These are phyloP conservation scores for Colletotrichum plurivorum DNA, from an alignment of 2,329 filamentous ascomycete species.

Conservation along the genomic window DNA sequence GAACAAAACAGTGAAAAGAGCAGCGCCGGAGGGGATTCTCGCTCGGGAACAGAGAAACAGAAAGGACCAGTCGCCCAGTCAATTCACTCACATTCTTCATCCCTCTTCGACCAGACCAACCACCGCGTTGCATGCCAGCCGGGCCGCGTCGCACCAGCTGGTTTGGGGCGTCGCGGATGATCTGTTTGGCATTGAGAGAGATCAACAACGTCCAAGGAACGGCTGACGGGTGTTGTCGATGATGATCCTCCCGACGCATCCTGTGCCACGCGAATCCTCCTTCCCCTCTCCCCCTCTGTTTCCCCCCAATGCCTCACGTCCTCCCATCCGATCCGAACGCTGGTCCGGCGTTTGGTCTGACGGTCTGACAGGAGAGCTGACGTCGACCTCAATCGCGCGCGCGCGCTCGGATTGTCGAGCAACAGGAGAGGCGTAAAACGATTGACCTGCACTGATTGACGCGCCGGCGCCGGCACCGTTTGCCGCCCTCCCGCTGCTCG, in stretches of 20 bases:
- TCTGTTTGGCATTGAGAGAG: constrained; percentile 9
- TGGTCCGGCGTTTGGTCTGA: background rate
- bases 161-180: background rate
- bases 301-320: too few relatives aligned
- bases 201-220: constrained; percentile 6
- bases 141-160: constrained; percentile 12
- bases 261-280: constrained; percentile 14
- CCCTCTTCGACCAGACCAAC: background rate
- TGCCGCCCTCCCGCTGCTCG: too few relatives aligned
- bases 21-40: too few relatives aligned
- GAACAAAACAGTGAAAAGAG: too few relatives aligned
- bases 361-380: too few relatives aligned
- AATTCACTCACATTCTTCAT: background rate
- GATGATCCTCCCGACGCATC: constrained; percentile 18
- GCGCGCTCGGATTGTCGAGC: too few relatives aligned
- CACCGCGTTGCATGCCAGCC: background rate
- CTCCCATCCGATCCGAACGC: too few relatives aligned
- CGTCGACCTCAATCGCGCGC: too few relatives aligned
- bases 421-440: too few relatives aligned
- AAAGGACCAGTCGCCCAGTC: background rate
- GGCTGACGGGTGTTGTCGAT: background rate
- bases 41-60: background rate
- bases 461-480: too few relatives aligned
- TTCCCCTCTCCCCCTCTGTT: background rate
- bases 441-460: too few relatives aligned